Evolutionary conservation across 768 basidiomycete species (phyloP).

Genomic region (Podaxis pistillaris): DNA sequence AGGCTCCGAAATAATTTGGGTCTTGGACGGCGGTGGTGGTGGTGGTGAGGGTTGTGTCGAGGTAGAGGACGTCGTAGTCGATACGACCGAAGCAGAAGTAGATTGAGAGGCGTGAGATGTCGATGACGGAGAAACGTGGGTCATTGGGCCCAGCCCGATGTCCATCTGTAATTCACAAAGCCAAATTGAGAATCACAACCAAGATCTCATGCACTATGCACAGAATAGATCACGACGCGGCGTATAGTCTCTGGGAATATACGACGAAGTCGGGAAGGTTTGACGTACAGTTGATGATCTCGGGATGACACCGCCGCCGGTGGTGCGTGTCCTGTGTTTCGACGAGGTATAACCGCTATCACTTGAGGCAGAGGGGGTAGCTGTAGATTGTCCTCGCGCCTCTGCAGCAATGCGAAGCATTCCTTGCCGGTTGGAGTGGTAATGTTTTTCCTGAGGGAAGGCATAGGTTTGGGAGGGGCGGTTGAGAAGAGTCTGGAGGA

Average conservation of each 20-base stretch:
- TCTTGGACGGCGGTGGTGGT: not conserved
- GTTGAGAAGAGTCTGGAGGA: constrained; percentile 55
- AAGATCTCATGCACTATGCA: not conserved
- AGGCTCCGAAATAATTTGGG: not conserved
- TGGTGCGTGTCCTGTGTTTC: not conserved
- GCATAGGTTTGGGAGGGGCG: constrained; percentile 64
- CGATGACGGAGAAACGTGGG: constrained; percentile 10
- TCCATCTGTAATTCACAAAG: constrained; percentile 2
- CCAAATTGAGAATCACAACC: constrained; percentile 7
- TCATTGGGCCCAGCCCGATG: constrained; percentile 1
- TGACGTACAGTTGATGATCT: constrained; percentile 9
- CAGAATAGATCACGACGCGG: not conserved
- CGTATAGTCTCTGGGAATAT: not conserved
- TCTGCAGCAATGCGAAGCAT: constrained; percentile 51
- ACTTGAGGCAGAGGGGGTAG: not conserved
- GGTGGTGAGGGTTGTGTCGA: not conserved
- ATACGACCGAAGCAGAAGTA: not conserved
- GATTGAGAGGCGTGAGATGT: constrained; percentile 6
- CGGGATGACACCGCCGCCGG: not conserved
- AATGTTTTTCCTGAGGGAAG: constrained; percentile 42
- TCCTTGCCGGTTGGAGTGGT: constrained; percentile 50
- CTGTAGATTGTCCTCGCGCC: constrained; percentile 6
- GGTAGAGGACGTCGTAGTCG: constrained; percentile 5
- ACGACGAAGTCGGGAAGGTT: not conserved
- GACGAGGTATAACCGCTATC: not conserved